Evolutionary conservation across 768 basidiomycete species (phyloP), one percentile per base, ranked within the genome.

Genomic region (Hebeloma cylindrosporum): DNA sequence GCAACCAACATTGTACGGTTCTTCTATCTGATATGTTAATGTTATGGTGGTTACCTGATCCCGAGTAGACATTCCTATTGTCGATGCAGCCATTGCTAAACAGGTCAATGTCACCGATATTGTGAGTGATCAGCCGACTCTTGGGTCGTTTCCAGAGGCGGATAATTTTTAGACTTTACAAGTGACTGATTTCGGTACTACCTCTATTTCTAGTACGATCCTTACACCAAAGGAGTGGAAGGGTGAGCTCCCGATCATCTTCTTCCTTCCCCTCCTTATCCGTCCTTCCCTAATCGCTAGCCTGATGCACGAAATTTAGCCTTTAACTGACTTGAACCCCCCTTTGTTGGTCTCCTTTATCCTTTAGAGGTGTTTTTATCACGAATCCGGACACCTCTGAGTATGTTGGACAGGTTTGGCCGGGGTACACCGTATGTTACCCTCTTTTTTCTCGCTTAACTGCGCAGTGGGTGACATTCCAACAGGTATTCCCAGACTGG

Each of bases 371-470:
- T 36, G 75, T 80, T 0, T 90, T 82, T 61, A 76, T 91, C 39
- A 87, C 79, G 53, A 88, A 90, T 59, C 82, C 82, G 0, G 82
- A 90, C 54, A 82, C 80, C 0, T 74, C 80, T 27, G 75, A 82
- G 54, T 89, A 85, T 60, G 58, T 87, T 1, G 88, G 88, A 8
- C 73, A 82, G 57, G 86, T 88, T 7, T 89, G 84, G 86, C 85
- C 87, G 11, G 85, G 87, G 17, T 83, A 78, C 62, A 82, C 83
- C 5, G 84, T 80, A 26, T 30, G 58, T 56, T 21, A 35, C n/a
- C 35, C n/a, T n/a, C n/a, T 47, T 29, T 29, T 32, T 21, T 23
- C 32, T 18, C n/a, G n/a, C n/a, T n/a, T n/a, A n/a, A 17, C 18
- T 4, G 10, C 16, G 22, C 25, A 33, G 37, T 29, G 13, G 20